phyloP scores from a whole-genome alignment of 2,329 filamentous ascomycete genomes.

The Trichoderma endophyticum region DNA sequence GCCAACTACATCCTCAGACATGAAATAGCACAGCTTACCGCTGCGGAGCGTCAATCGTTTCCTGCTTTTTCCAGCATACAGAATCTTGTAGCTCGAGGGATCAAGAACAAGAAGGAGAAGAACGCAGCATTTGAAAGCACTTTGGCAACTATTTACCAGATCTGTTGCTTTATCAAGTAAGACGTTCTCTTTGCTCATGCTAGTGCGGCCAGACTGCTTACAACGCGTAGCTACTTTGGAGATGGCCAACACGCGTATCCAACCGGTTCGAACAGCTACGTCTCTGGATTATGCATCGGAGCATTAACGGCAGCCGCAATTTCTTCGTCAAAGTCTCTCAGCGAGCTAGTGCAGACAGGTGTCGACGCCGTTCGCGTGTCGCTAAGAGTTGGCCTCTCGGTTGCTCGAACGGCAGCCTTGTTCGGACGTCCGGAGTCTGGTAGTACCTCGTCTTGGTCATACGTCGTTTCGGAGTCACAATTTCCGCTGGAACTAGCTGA shows the following conservation, averaged over 20 bases:
- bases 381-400: conserved; percentile 6
- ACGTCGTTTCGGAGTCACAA: conserved; percentile 3
- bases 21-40: conserved; percentile 2
- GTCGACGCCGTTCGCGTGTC: conserved; percentile 13
- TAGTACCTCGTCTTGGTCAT: conserved; percentile 4
- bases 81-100: conserved; percentile 10
- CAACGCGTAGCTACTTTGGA: conserved; percentile 4
- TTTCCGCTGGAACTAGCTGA: background rate
- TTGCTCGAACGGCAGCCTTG: conserved; percentile 11
- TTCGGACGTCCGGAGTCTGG: background rate
- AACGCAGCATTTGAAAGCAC: conserved; percentile 14
- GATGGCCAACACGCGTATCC: conserved; percentile 1
- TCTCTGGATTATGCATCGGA: conserved; percentile 15
- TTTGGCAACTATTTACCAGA: conserved; percentile 12
- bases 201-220: background rate
- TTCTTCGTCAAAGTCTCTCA: conserved; percentile 10
- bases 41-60: conserved; percentile 7
- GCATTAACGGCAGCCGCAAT: conserved; percentile 15
- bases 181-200: background rate
- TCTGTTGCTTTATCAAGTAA: conserved; percentile 13
- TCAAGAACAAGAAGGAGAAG: background rate
- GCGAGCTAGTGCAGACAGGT: conserved; percentile 8
- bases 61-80: conserved; percentile 14
- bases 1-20: conserved; percentile 3
- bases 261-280: background rate